Evolutionary conservation across 2,329 filamentous ascomycete species (phyloP).

Genomic region (Tolypocladium inflatum): DNA sequence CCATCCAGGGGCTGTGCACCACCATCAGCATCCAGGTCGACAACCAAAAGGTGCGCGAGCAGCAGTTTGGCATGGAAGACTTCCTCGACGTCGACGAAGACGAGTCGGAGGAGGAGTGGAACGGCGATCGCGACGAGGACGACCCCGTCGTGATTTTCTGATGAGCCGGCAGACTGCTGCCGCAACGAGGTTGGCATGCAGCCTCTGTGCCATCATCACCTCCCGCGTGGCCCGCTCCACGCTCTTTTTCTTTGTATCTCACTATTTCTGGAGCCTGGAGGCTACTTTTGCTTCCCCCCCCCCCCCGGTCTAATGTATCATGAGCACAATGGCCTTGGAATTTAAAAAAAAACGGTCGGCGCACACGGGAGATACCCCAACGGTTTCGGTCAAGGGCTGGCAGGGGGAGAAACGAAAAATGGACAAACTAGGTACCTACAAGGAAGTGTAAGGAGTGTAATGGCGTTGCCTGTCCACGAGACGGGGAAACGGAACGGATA

Average conservation of each 20-base stretch:
- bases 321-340: not conserved
- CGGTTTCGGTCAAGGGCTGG: not conserved
- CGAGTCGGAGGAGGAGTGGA: conserved; percentile 47
- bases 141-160: conserved; percentile 20
- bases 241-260: not conserved
- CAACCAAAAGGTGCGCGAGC: conserved; percentile 63
- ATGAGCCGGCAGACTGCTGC: not conserved
- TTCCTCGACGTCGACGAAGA: conserved; percentile 54
- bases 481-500: not conserved
- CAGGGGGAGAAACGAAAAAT: not conserved
- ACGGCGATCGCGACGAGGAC: conserved; percentile 43
- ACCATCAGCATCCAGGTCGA: conserved; percentile 65
- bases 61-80: conserved; percentile 60
- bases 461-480: not conserved
- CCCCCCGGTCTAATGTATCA: not conserved
- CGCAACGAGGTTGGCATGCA: not conserved
- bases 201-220: not conserved
- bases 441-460: not conserved
- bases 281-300: not conserved
- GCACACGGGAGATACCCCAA: not conserved
- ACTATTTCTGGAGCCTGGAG: no score
- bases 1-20: conserved; percentile 60
- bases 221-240: not conserved
- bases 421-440: not conserved
- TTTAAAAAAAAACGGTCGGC: not conserved